Evolutionary conservation across 2,329 filamentous ascomycete genomes (phyloP), one percentile per base, ranked within the genome.

Genomic region (Chlorencoelia australis): DNA sequence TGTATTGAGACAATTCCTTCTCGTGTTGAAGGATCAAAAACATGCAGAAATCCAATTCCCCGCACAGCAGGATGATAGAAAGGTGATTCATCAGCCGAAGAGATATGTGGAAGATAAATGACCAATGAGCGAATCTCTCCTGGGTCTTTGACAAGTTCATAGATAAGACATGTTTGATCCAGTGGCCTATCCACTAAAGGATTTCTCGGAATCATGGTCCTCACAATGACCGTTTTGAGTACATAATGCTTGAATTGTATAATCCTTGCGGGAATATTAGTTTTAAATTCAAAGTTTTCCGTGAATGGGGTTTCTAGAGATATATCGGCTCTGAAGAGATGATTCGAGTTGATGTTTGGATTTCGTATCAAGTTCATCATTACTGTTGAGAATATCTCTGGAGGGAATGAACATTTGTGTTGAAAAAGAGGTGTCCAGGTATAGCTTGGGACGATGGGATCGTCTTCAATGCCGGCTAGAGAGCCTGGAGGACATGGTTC

Each of bases 61-160:
- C 68, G 70, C 15, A 94, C 79, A 35, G 71, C 68, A 15, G 89
- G 89, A 54, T 95, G 88, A 59, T 95, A 96, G 60, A 82, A 94
- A 1, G 89, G 89, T 43, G 91, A 69, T 3, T 80, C 71, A 10
- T 71, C 66, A 8, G 69, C 62, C 1, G 63, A 63, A 20, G 67
- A 57, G 7, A 75, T 67, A 58, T 94, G 87, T 6, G 89, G 86
- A 5, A 82, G 67, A 56, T 93, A 94, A 21, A 93, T 59, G 11
- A 94, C 74, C 35, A 89, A 60, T 20, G 68, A 71, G 19, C 61
- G 59, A 25, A 52, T 41, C 13, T 52, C 47, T 27, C 37, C 54
- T 49, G 25, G 42, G 20, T 18, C 45, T 49, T 17, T 54, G 51
- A 14, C 41, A 11, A 52, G 50, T 5, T 56, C 53, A 56, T 85